phyloP scores from a whole-genome alignment of 2,329 filamentous ascomycete genomes.

The Arthrobotrys pseudoclavata region DNA sequence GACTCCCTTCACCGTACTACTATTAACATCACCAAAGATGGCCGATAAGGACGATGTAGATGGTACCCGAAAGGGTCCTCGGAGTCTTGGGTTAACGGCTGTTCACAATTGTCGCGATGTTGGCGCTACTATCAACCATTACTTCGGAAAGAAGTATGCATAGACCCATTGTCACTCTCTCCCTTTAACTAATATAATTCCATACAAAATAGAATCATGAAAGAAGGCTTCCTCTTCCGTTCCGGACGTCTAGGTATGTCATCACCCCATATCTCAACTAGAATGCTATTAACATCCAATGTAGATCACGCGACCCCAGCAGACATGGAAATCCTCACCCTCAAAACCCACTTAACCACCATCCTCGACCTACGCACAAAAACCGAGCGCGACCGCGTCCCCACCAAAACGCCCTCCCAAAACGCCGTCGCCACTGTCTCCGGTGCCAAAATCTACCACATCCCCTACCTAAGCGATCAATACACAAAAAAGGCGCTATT shows the following conservation, averaged over 20 bases:
- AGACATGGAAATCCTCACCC: slow-evolving; percentile 74
- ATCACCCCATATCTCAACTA: background rate
- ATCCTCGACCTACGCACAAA: slow-evolving; percentile 82
- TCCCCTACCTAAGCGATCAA: slow-evolving; percentile 28
- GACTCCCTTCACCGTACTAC: background rate
- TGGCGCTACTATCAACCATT: slow-evolving; percentile 75
- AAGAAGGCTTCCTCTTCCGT: slow-evolving; percentile 76
- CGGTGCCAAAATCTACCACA: slow-evolving; percentile 36
- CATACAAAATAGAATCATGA: slow-evolving; percentile 67
- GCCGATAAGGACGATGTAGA: background rate
- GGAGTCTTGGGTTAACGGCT: slow-evolving; percentile 8
- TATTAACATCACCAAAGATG: background rate
- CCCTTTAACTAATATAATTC: no score
- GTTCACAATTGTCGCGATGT: slow-evolving; percentile 84
- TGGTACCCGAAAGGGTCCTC: background rate
- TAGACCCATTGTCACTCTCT: no score
- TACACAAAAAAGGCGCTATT: slow-evolving; percentile 38
- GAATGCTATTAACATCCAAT: slow-evolving; percentile 37
- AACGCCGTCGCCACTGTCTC: slow-evolving; percentile 73
- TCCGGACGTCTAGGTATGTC: slow-evolving; percentile 75
- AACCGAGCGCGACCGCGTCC: slow-evolving; percentile 69
- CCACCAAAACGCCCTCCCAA: slow-evolving; percentile 40
- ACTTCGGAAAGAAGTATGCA: slow-evolving; percentile 71
- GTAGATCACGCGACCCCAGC: slow-evolving; percentile 78
- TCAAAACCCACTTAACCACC: slow-evolving; percentile 76